phyloP scores from a whole-genome alignment of 768 basidiomycete genomes.

The Leccinum ochraceum region DNA sequence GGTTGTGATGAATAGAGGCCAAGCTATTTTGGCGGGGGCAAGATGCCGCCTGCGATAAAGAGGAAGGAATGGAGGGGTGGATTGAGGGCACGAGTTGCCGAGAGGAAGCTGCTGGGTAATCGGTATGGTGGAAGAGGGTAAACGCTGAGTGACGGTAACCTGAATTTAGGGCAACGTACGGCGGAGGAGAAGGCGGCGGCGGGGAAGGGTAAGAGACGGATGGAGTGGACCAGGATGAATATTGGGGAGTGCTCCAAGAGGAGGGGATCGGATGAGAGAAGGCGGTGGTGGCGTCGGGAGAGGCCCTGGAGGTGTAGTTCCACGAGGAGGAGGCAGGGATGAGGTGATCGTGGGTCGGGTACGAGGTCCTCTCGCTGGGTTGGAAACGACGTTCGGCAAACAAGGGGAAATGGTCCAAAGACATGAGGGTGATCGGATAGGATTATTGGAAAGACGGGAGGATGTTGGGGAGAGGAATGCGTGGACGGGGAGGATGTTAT shows the following conservation, averaged over 20 bases:
- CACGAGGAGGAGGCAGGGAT: conserved; percentile 25
- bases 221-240: conserved; percentile 15
- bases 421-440: conserved; percentile 24
- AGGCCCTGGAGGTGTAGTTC: conserved; percentile 28
- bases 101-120: conserved; percentile 22
- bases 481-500: conserved; percentile 25
- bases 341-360: conserved; percentile 25
- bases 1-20: conserved; percentile 13
- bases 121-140: conserved; percentile 20
- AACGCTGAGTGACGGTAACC: conserved; percentile 29
- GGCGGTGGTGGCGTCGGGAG: conserved; percentile 15
- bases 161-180: conserved; percentile 21
- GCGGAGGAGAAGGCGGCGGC: conserved; percentile 24
- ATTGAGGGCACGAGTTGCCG: conserved; percentile 20
- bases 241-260: conserved; percentile 23
- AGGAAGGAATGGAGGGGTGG: conserved; percentile 18
- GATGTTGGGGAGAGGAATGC: neutral
- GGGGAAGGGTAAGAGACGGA: conserved; percentile 26
- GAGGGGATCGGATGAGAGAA: conserved; percentile 20
- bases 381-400: conserved; percentile 36
- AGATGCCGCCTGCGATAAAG: conserved; percentile 17
- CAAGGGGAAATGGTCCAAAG: conserved; percentile 35
- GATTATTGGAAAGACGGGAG: conserved; percentile 3
- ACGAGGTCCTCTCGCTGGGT: conserved; percentile 25
- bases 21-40: conserved; percentile 23